Conservation (phyloP, 2,329 filamentous ascomycete species). For the Neurospora sp. region DNA sequence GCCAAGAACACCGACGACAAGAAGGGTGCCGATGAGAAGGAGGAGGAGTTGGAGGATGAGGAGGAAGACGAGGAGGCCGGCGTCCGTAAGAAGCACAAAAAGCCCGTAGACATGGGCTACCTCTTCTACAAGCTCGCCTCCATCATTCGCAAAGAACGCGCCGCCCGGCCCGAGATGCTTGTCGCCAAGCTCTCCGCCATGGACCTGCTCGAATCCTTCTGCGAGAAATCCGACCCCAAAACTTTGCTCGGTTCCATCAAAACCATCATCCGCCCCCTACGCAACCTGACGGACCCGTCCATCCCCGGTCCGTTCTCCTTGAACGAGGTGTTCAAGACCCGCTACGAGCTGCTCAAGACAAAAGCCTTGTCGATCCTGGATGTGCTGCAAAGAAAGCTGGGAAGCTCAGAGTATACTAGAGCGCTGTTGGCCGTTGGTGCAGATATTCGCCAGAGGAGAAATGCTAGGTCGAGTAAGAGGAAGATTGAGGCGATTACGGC, state of each 20-base stretch:
- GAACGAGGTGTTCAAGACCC: constrained; percentile 58
- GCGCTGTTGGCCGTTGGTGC: constrained; percentile 61
- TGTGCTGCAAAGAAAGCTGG: constrained; percentile 73
- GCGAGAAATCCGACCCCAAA: constrained; percentile 46
- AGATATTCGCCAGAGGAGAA: constrained; percentile 60
- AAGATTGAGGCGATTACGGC: constrained; percentile 77
- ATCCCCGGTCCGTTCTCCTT: constrained; percentile 63
- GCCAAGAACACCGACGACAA: constrained; percentile 23
- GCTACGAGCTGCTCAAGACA: constrained; percentile 60
- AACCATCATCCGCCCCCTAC: constrained; percentile 50
- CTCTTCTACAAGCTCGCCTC: constrained; percentile 70
- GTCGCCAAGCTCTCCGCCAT: constrained; percentile 68
- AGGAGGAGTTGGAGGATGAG: constrained; percentile 26
- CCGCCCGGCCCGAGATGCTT: constrained; percentile 52
- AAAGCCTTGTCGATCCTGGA: constrained; percentile 72
- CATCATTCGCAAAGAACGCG: constrained; percentile 66
- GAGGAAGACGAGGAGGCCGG: constrained; percentile 27
- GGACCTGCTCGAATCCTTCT: constrained; percentile 61
- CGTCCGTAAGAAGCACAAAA: constrained; percentile 20
- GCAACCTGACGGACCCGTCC: constrained; percentile 73
- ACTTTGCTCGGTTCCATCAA: constrained; percentile 54
- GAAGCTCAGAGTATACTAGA: constrained; percentile 68
- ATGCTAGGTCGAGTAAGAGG: constrained; percentile 70
- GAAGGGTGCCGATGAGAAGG: constrained; percentile 32
- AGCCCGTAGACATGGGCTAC: constrained; percentile 45